Evolutionary conservation across 2,329 filamentous ascomycete species (phyloP).

Genomic region (Beauveria rudraprayagi): DNA sequence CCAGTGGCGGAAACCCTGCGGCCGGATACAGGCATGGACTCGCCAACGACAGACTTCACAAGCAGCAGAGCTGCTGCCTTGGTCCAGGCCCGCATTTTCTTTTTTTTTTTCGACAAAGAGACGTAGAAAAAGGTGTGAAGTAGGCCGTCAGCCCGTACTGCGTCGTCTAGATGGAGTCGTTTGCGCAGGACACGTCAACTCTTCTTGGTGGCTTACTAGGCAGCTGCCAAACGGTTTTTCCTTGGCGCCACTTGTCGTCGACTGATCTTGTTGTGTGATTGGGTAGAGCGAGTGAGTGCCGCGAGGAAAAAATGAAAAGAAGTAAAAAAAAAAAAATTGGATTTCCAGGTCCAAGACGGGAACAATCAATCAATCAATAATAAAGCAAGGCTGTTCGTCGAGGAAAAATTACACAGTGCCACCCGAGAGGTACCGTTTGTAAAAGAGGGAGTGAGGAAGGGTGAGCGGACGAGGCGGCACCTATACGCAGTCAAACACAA

Average conservation of each 20-base stretch:
- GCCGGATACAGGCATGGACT: background rate
- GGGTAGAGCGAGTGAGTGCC: no score
- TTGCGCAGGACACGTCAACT: background rate
- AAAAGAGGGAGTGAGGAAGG: background rate
- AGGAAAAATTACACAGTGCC: background rate
- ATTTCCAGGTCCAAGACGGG: background rate
- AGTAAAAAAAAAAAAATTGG: background rate
- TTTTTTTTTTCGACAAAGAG: background rate
- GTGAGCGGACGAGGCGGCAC: background rate
- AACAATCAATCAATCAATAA: no score
- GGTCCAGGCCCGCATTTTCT: conserved; percentile 21
- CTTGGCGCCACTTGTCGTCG: no score
- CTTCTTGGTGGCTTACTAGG: background rate
- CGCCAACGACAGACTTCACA: conserved; percentile 8
- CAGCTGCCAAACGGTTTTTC: background rate
- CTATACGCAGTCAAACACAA: background rate
- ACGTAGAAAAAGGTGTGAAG: background rate
- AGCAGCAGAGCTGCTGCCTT: conserved; percentile 22
- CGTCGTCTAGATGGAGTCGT: background rate
- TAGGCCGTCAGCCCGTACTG: background rate
- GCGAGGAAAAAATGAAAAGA: background rate
- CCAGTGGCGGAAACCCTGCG: conserved; percentile 1
- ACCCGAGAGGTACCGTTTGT: background rate
- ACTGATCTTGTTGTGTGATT: no score
- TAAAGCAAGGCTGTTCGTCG: background rate